Conservation (phyloP, 1,284 basidiomycete species). For the Stereum hirsutum region DNA sequence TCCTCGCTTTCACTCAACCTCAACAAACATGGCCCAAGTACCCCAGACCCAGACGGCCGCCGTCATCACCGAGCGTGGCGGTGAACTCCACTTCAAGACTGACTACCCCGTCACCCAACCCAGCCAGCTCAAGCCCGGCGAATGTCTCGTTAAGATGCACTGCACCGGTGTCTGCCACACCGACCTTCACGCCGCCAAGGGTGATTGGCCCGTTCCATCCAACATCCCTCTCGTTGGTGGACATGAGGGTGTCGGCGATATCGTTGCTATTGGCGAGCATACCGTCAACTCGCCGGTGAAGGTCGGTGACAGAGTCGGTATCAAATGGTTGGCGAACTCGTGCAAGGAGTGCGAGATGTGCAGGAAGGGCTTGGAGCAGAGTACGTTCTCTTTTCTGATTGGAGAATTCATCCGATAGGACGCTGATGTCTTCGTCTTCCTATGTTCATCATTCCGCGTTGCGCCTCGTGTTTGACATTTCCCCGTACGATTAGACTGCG, state of each 20-base stretch:
- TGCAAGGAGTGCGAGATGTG: slow-evolving; percentile 68
- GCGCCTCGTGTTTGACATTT: background rate
- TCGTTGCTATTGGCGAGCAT: slow-evolving; percentile 73
- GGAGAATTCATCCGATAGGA: too few species aligned
- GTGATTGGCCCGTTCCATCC: slow-evolving; percentile 66
- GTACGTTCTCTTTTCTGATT: slow-evolving; percentile 24
- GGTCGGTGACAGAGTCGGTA: slow-evolving; percentile 76
- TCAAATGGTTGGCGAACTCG: slow-evolving; percentile 63
- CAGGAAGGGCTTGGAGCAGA: slow-evolving; percentile 63
- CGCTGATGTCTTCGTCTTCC: too few species aligned
- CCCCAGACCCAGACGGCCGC: slow-evolving; percentile 59
- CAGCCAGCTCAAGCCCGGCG: slow-evolving; percentile 63
- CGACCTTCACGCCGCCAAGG: slow-evolving; percentile 65
- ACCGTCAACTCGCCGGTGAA: slow-evolving; percentile 53
- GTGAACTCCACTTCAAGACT: slow-evolving; percentile 32
- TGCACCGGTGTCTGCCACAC: slow-evolving; percentile 75
- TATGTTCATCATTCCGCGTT: background rate
- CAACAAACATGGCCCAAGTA: slow-evolving; percentile 24
- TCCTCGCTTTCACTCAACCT: background rate
- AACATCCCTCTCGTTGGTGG: slow-evolving; percentile 77
- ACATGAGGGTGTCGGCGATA: slow-evolving; percentile 71
- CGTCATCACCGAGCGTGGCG: slow-evolving; percentile 38
- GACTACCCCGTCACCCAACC: slow-evolving; percentile 55
- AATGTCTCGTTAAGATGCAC: slow-evolving; percentile 75
- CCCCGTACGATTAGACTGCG: slow-evolving; percentile 40